Base-by-base conservation (phyloP, 108 stramenopile species). In the Nitzschia palea region DNA sequence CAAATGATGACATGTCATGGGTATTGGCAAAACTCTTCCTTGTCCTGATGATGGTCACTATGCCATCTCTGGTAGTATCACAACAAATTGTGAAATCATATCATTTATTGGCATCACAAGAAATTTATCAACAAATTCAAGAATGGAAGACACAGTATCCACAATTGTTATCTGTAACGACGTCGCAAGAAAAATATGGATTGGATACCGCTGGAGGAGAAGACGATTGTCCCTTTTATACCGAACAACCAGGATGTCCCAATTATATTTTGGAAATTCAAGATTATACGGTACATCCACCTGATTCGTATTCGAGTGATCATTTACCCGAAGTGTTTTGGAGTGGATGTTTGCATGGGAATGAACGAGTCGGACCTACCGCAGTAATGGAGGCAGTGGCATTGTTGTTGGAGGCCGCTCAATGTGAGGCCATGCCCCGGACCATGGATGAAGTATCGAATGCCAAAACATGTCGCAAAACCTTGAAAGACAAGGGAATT, bases 361-460 rank as follows among this genome's bases (percentile, higher is more conserved):
- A 99, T 70, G 98, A 99, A 84, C 89, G 90, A n/a, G 96, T 99
- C 12, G 98, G 98, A 43, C 87, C 87, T 2, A 83, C 87, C 14
- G 61, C 83, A 3, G 80, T 79, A 27, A 78, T 88, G 71, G 69
- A 85, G 42, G 83, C 77, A 0, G 53, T 77, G 8, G 26, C 45
- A 2, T 43, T 87, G n/a, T 44, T 87, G 26, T 51, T 95, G 23
- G 69, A 76, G 50, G 83, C 88, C 3, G 90, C 95, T 6, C 55
- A 71, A 29, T 97, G 97, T 70, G 88, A 86, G 54, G 80, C 78
- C n/a, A 34, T 83, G 52, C 91, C 89, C 12, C 47, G 51, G 8
- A 28, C 22, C 33, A 25, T 30, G 14, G 59, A 44, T 22, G 66
- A 77, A 48, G 6, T 68, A 20, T 29, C 55, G 9, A n/a, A 60